Conservation (phyloP, 2,329 filamentous ascomycete species). For the Claviceps sorghi region DNA sequence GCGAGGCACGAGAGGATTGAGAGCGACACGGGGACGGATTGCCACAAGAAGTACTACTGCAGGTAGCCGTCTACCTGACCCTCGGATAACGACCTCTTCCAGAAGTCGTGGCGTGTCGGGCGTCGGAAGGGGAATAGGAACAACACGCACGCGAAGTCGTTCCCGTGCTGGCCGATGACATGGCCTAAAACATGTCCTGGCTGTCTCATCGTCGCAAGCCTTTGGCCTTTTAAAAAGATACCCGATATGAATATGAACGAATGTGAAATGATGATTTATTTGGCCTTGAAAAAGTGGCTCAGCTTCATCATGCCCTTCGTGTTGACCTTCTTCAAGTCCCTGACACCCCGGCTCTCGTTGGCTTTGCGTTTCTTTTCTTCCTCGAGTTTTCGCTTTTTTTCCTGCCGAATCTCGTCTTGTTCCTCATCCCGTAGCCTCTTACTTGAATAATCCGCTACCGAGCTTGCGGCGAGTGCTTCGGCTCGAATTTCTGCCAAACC, state of each 20-base stretch:
- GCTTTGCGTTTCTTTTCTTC: constrained; percentile 74
- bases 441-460: constrained; percentile 53
- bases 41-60: constrained; percentile 13
- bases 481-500: constrained; percentile 52
- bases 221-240: constrained; percentile 12
- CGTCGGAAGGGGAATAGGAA: constrained; percentile 21
- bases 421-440: constrained; percentile 57
- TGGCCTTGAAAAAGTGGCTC: constrained; percentile 83
- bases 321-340: constrained; percentile 77
- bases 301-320: constrained; percentile 92
- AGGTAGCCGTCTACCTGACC: constrained; percentile 16
- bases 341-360: constrained; percentile 58
- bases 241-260: constrained; percentile 11
- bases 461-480: constrained; percentile 55
- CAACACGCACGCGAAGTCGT: constrained; percentile 18
- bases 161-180: constrained; percentile 18
- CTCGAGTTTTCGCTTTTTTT: constrained; percentile 75
- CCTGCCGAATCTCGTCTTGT: constrained; percentile 46
- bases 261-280: constrained; percentile 14
- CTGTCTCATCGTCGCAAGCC: neutral
- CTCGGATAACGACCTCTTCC: constrained; percentile 13
- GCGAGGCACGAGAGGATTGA: constrained; percentile 17
- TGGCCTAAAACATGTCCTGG: neutral
- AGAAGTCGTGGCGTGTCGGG: constrained; percentile 21
- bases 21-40: constrained; percentile 15